A percentile compares a stretch with the other conserved stretches of the same genome.
Conservation (phyloP, 2,329 filamentous ascomycete species). For the Trichoderma atrobrunneum region DNA sequence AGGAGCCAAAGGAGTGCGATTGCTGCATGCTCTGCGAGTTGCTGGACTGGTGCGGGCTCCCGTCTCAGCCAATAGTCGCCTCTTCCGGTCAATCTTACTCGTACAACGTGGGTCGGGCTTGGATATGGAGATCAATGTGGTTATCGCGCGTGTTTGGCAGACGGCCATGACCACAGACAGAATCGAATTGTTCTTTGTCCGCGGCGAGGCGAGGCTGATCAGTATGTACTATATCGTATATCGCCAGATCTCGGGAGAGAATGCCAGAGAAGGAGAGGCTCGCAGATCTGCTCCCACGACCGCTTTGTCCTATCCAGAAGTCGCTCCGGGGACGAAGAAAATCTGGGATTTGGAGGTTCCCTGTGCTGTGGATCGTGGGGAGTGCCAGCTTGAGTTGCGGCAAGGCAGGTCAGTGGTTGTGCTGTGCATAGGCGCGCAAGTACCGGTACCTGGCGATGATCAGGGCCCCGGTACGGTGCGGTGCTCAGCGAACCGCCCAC, state of each 20-base stretch:
- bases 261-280: neutral
- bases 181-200: neutral
- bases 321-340: slow-evolving; percentile 2
- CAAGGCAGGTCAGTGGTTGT: neutral
- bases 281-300: slow-evolving; percentile 6
- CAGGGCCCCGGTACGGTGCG: neutral
- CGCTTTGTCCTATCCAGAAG: neutral
- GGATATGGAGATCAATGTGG: neutral
- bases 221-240: neutral
- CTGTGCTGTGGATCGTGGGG: slow-evolving; percentile 14
- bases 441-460: slow-evolving; percentile 3
- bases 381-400: slow-evolving; percentile 5
- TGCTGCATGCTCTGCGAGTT: slow-evolving; percentile 28
- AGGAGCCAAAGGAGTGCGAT: slow-evolving; percentile 26
- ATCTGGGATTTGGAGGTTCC: slow-evolving; percentile 14
- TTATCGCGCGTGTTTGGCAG: slow-evolving; percentile 9
- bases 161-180: slow-evolving; percentile 12
- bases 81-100: slow-evolving; percentile 9
- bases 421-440: neutral
- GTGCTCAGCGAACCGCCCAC: neutral
- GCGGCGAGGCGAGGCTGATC: neutral
- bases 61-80: slow-evolving; percentile 6
- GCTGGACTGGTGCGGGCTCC: slow-evolving; percentile 4
- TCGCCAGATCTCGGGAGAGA: neutral
- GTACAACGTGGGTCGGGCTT: slow-evolving; percentile 11